Base-by-base conservation (phyloP, 768 basidiomycete species). In the Leucogyrophana mollusca region DNA sequence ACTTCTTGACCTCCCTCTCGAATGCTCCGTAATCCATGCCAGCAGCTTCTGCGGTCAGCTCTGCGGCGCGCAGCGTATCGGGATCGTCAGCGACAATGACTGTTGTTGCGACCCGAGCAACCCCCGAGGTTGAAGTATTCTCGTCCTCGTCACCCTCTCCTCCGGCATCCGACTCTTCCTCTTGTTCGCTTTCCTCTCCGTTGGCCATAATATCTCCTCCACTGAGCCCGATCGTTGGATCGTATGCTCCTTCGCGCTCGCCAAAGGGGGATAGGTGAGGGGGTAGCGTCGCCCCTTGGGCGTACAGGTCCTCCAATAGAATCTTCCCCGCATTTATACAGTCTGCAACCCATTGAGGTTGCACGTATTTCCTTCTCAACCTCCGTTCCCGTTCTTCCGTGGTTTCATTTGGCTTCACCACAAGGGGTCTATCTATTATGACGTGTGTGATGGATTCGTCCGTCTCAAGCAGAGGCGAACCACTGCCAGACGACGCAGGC, bases 301-400 rank as follows among this genome's bases (percentile, higher is more conserved):
- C 76, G 61, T 98, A 98, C 21, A 78, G 75, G 50, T 89, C 94
- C 56, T 94, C 90, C 1, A 91, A 77, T 22, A 97, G 75, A 48
- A 95, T 77, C 63, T 79, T 89, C 9, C 85, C 84, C 7, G 82
- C 78, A 63, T 99, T 99, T 62, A 96, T 83, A 64, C 90, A 96
- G 64, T 99, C 96, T 27, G 92, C 90, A 24, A 96, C 79, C 96
- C 96, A 98, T 66, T 98, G 95, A 9, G 96, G 96, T 66, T 98
- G 96, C 14, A 98, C 78, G 64, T 88, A 91, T 60, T 90, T 92
- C 58, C 93, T 78, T 62, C 80, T 80, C 35, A 75, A 68, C 30
- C 82, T 74, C 34, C 77, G 73, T 55, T 84, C 80, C 55, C 78
- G 76, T 53, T 86, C 80, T 43, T 79, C 80, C 13, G 71, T 53